phyloP scores from a whole-genome alignment of 768 basidiomycete species.

The Suillus sp. region DNA sequence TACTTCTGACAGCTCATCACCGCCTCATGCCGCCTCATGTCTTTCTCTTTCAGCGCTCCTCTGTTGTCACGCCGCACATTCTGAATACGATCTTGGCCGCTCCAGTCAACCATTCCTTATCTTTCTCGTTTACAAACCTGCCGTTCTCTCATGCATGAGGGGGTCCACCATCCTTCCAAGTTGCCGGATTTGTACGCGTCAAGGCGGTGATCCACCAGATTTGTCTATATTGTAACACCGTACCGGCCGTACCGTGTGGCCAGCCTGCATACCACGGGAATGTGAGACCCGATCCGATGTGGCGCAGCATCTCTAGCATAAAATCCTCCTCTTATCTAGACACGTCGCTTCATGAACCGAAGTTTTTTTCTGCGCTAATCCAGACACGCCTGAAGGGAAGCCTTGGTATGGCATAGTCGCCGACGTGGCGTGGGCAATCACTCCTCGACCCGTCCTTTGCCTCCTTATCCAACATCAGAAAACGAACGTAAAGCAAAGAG shows the following conservation, averaged over 20 bases:
- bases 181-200: not conserved
- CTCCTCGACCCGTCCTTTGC: not conserved
- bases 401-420: not conserved
- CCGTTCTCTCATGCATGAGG: not conserved
- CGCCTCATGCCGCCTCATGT: slow-evolving; percentile 5
- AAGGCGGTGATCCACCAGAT: not conserved
- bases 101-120: no score
- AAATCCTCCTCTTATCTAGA: slow-evolving; percentile 5
- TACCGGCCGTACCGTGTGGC: not conserved
- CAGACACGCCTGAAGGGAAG: not conserved
- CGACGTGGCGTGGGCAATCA: not conserved
- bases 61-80: not conserved
- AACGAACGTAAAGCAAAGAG: slow-evolving; percentile 8
- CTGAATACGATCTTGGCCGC: no score
- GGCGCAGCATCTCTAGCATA: not conserved
- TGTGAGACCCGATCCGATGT: slow-evolving; percentile 7
- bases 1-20: not conserved
- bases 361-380: not conserved
- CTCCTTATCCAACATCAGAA: slow-evolving; percentile 1
- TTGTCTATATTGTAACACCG: not conserved
- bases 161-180: not conserved
- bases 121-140: not conserved
- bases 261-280: not conserved
- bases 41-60: not conserved
- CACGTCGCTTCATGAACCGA: slow-evolving; percentile 6